Evolutionary conservation across 192 early-diverging fungal genomes (phyloP).

Genomic region (Coemansia sp.): DNA sequence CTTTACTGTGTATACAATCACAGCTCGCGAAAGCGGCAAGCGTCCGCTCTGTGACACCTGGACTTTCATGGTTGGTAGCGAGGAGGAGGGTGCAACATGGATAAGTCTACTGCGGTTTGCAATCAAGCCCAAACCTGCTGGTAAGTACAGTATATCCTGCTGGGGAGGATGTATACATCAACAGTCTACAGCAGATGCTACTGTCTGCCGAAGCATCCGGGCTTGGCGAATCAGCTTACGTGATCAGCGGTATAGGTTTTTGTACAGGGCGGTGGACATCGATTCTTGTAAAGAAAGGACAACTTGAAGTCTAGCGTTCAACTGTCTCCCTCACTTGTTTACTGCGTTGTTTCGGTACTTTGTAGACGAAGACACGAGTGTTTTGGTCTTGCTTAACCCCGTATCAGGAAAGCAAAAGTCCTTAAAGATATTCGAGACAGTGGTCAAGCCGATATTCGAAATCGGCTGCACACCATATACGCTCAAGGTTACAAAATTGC

Average conservation of each 20-base stretch:
- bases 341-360: not conserved
- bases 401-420: slow-evolving; percentile 45
- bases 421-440: slow-evolving; percentile 39
- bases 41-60: slow-evolving; percentile 52
- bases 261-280: not conserved
- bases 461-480: slow-evolving; percentile 34
- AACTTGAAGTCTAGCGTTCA: not conserved
- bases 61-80: slow-evolving; percentile 47
- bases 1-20: slow-evolving; percentile 52
- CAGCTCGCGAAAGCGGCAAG: slow-evolving; percentile 37
- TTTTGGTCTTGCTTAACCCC: slow-evolving; percentile 46
- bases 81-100: slow-evolving; percentile 47
- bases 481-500: slow-evolving; percentile 40
- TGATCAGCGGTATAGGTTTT: not conserved
- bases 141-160: slow-evolving; percentile 20
- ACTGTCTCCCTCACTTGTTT: not conserved
- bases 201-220: not conserved
- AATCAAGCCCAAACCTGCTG: slow-evolving; percentile 30
- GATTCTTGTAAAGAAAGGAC: slow-evolving; percentile 3
- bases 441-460: slow-evolving; percentile 51
- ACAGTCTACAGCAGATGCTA: not conserved
- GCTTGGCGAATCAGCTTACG: not conserved
- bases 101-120: slow-evolving; percentile 37
- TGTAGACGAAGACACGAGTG: slow-evolving; percentile 30
- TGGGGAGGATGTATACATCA: not conserved